These are phyloP conservation scores for Spatholobus suberectus DNA, from an alignment of 306 rosid genomes.

Conservation along the genomic window DNA sequence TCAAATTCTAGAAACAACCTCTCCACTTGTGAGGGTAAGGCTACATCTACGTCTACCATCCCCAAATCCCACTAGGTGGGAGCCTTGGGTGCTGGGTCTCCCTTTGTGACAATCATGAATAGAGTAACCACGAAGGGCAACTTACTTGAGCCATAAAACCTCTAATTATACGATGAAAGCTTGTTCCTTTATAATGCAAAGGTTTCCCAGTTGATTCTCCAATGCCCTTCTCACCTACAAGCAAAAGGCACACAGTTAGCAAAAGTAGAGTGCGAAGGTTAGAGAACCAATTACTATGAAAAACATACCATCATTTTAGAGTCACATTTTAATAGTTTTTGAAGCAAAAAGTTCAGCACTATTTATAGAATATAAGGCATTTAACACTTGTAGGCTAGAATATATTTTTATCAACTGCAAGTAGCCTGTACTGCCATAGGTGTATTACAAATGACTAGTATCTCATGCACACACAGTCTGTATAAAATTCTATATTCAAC, in stretches of 20 bases:
- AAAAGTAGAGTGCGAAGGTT: neutral
- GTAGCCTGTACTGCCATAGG: neutral
- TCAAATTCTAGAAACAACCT: neutral
- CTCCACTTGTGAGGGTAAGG: neutral
- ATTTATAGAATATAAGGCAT: neutral
- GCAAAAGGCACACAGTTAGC: slow-evolving; percentile 29
- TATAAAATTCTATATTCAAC: neutral
- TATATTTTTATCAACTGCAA: neutral
- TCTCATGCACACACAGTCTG: slow-evolving; percentile 2
- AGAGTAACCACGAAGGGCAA: slow-evolving; percentile 31
- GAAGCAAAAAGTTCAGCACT: neutral
- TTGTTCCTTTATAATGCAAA: slow-evolving; percentile 85
- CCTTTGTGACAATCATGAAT: slow-evolving; percentile 3
- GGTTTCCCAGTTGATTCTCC: slow-evolving; percentile 87
- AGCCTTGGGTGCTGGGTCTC: neutral
- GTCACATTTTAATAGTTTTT: neutral
- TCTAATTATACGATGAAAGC: slow-evolving; percentile 85
- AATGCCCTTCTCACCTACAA: slow-evolving; percentile 88
- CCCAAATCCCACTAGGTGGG: neutral
- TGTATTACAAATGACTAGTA: neutral
- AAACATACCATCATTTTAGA: slow-evolving; percentile 7
- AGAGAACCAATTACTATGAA: slow-evolving; percentile 2
- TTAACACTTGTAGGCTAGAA: neutral
- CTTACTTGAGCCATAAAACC: slow-evolving; percentile 99
- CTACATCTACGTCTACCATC: neutral